These are phyloP conservation scores for Pseudogymnoascus sp. DNA, from an alignment of 2,329 filamentous ascomycete species.

Conservation along the genomic window DNA sequence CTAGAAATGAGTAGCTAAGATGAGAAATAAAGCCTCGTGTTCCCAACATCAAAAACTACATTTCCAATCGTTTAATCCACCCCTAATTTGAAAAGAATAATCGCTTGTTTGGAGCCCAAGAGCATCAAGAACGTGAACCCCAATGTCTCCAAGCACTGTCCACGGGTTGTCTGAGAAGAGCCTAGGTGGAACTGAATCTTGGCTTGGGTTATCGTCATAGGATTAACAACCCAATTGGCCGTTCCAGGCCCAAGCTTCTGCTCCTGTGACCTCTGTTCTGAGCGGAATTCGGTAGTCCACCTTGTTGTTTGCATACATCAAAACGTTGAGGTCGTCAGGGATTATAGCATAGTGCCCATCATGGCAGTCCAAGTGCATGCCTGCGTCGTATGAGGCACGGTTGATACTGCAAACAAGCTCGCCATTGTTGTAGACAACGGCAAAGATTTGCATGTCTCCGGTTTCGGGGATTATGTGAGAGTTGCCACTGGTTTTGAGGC, in stretches of 20 bases:
- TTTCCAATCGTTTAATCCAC: background rate
- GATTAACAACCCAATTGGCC: background rate
- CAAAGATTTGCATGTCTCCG: background rate
- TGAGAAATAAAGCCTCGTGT: background rate
- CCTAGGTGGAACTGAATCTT: background rate
- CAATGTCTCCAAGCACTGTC: background rate
- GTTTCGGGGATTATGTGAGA: background rate
- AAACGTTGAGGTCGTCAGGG: background rate
- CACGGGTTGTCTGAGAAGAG: background rate
- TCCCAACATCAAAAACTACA: background rate
- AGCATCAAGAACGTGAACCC: background rate
- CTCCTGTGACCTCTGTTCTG: background rate
- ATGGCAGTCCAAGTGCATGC: background rate
- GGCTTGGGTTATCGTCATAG: background rate
- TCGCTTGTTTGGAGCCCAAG: background rate
- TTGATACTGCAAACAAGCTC: background rate
- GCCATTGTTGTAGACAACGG: background rate
- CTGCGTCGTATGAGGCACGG: background rate
- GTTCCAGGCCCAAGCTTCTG: background rate
- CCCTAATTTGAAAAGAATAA: background rate
- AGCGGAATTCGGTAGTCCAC: background rate
- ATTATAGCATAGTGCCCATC: background rate
- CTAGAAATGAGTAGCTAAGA: background rate
- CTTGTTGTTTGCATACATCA: background rate
- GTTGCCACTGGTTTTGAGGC: background rate